Conservation (phyloP, 139 green algal genomes). For the Micractinium conductrix region DNA sequence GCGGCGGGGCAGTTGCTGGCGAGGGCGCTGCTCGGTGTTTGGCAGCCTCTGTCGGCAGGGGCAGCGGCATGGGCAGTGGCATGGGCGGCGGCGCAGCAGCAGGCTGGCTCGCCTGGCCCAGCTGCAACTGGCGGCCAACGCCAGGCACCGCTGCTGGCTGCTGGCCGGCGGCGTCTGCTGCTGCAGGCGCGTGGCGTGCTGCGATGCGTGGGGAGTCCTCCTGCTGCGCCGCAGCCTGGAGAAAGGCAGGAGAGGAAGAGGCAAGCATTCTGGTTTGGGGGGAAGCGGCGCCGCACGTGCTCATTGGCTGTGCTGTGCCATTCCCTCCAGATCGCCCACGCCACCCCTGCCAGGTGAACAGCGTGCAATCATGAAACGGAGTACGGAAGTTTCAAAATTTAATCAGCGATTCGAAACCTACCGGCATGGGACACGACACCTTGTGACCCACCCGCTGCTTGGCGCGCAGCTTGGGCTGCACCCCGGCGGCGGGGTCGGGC, state of each 20-base stretch:
- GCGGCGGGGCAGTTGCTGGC: background rate
- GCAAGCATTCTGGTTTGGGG: background rate
- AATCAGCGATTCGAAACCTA: too few species aligned
- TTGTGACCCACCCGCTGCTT: conserved; percentile 11
- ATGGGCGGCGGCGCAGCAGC: too few species aligned
- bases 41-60: background rate
- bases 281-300: too few species aligned
- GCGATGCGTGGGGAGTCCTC: background rate
- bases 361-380: too few species aligned
- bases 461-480: conserved; percentile 14
- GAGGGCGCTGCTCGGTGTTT: background rate
- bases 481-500: background rate
- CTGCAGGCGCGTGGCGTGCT: background rate
- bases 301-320: too few species aligned
- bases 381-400: too few species aligned
- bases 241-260: background rate
- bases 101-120: background rate
- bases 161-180: background rate
- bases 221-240: background rate
- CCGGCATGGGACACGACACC: background rate
- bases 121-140: background rate
- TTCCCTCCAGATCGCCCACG: too few species aligned
- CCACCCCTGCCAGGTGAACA: too few species aligned
- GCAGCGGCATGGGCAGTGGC: background rate
- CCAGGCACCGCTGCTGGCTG: background rate